phyloP scores from a whole-genome alignment of 1,139 yeast species.

The Magnusiomyces tetraspermus region DNA sequence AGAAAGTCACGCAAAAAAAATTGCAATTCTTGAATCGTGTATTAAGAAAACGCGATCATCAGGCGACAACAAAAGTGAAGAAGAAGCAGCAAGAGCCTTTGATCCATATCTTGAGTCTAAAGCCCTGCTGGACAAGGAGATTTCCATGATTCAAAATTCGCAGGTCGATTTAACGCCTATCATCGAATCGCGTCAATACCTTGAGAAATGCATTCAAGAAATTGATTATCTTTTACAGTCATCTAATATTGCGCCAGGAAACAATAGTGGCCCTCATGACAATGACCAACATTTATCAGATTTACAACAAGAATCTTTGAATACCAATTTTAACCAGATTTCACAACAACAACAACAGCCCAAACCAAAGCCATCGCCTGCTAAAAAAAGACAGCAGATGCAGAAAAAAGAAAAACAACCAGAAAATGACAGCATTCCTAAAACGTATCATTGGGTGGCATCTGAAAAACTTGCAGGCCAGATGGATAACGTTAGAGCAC shows the following conservation, averaged over 20 bases:
- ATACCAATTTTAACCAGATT: constrained; percentile 2
- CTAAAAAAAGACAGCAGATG: not conserved
- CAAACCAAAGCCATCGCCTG: constrained; percentile 5
- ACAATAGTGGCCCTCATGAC: constrained; percentile 1
- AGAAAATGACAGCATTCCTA: not conserved
- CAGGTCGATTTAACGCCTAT: constrained; percentile 25
- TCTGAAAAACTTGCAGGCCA: constrained; percentile 11
- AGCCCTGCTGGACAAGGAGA: constrained; percentile 8
- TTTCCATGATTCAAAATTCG: constrained; percentile 7
- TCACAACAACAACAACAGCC: constrained; percentile 3
- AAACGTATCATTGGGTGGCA: constrained; percentile 2
- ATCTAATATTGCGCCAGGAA: constrained; percentile 14
- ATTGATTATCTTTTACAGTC: constrained; percentile 30
- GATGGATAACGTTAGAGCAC: constrained; percentile 15
- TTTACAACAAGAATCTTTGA: not conserved
- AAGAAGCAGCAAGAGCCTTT: not conserved
- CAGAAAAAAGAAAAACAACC: not conserved
- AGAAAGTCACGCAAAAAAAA: constrained; percentile 25
- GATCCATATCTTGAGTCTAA: constrained; percentile 9
- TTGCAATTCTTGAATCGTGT: constrained; percentile 24
- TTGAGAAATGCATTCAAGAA: constrained; percentile 32
- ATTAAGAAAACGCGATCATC: not conserved
- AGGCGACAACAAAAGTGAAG: not conserved
- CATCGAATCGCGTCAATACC: constrained; percentile 27
- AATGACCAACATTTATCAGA: constrained; percentile 2